Evolutionary conservation across 495 filamentous ascomycete species (phyloP), one percentile per base, ranked within the genome.

Genomic region (Penicillium verhagenii): DNA sequence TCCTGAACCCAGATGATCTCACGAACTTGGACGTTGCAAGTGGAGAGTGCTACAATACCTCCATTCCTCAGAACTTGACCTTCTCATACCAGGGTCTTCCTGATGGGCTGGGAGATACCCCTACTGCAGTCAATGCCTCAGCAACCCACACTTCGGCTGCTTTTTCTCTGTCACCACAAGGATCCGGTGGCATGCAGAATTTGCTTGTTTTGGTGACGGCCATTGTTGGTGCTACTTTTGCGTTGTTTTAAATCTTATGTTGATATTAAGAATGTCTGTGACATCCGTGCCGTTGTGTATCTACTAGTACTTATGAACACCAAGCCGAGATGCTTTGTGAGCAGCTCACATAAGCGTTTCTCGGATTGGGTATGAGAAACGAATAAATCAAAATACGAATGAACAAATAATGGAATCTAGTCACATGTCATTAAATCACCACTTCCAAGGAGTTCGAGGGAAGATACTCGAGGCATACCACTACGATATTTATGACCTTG

Each of bases 1-100:
- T 92, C 72, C 67, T 72, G 3, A 74, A 82, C 2, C 76, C 89
- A 0, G 85, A 91, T 65, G 89, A 92, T 60, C 74, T 92, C 13
- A 77, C 50, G 5, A 74, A 76, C 14, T 73, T 91, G 58, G 84
- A 92, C 66, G 83, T 92, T 56, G 72, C 69, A n/a, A 82, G 79
- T 31, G 89, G 89, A 6, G 73, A 88, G 16, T 92, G 89, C 60
- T 71, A 82, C 54, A 92, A 92, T 55, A 52, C 61, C 21, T 79
- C 72, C 1, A 75, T 90, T 1, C 60, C 66, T 58, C 86, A 91
- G 63, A 87, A 87, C 54, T 66, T 91, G 33, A 89, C 86, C 0
- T 92, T 88, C 57, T 75, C 81, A 6, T 79, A 77, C 35, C 89
- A 91, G 67, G 86, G 83, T 5, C 63, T 87, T 33, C 82, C 81